phyloP scores from a whole-genome alignment of 495 filamentous ascomycete species.

The Xylaria grammica region DNA sequence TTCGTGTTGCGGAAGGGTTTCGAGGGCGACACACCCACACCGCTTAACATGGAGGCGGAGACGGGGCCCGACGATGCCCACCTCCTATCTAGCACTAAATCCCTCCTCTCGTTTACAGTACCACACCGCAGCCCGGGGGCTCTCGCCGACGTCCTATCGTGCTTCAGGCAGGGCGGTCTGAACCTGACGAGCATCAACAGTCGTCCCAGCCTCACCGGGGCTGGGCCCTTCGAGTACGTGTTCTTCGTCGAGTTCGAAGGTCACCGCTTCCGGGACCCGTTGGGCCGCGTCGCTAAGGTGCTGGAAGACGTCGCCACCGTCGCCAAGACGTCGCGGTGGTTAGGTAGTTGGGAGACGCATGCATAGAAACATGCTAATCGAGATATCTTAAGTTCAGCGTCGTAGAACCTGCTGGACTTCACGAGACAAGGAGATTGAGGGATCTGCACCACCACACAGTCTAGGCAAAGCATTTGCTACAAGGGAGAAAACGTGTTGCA shows the following conservation, averaged over 20 bases:
- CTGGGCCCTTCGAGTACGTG: conserved; percentile 82
- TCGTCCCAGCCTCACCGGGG: conserved; percentile 69
- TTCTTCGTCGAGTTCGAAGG: conserved; percentile 93
- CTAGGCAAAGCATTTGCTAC: too few relatives aligned
- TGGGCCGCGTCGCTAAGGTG: conserved; percentile 57
- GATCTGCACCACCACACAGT: too few relatives aligned
- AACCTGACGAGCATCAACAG: conserved; percentile 93
- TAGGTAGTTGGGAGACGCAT: conserved; percentile 64
- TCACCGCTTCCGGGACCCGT: conserved; percentile 50
- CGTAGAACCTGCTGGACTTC: too few relatives aligned
- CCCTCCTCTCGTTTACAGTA: conserved; percentile 80
- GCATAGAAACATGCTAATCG: too few relatives aligned
- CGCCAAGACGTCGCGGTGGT: conserved; percentile 54
- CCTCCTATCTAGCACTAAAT: conserved; percentile 59
- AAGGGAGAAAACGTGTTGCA: too few relatives aligned
- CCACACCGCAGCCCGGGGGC: conserved; percentile 78
- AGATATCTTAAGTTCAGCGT: too few relatives aligned
- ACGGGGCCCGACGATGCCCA: conserved; percentile 18
- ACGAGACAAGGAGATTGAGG: too few relatives aligned
- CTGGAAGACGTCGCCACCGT: conserved; percentile 48
- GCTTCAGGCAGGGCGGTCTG: conserved; percentile 72
- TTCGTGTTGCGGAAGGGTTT: conserved; percentile 67
- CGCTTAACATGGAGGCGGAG: conserved; percentile 21
- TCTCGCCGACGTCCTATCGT: conserved; percentile 76
- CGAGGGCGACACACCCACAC: conserved; percentile 4